phyloP scores from a whole-genome alignment of 2,329 filamentous ascomycete genomes.

The Pyrenophora graminea region DNA sequence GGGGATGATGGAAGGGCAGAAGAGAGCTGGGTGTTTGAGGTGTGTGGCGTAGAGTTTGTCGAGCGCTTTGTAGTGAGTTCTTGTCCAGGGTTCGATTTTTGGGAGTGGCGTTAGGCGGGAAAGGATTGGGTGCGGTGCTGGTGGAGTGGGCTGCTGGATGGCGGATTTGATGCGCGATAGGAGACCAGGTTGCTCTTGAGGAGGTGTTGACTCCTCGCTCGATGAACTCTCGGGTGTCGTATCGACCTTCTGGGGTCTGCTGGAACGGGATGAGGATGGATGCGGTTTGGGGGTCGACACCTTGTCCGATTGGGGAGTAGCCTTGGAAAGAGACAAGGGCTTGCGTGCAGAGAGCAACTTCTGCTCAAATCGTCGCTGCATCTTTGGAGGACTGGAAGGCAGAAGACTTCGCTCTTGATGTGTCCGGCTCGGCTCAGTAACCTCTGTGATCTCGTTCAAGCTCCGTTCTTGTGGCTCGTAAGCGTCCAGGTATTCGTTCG shows the following conservation, averaged over 20 bases:
- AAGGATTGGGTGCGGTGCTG: conserved; percentile 34
- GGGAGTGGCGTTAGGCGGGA: conserved; percentile 36
- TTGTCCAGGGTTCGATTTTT: conserved; percentile 46
- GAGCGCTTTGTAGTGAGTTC: conserved; percentile 47
- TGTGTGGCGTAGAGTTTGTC: conserved; percentile 42
- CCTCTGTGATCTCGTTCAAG: conserved; percentile 40
- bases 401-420: conserved; percentile 21
- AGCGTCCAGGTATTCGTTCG: conserved; percentile 40
- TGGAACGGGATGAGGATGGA: background rate
- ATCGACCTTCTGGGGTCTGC: conserved; percentile 2
- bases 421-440: conserved; percentile 41
- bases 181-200: conserved; percentile 1
- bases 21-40: conserved; percentile 38
- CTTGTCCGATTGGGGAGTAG: conserved; percentile 2
- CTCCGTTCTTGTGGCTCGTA: conserved; percentile 41
- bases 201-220: conserved; percentile 6
- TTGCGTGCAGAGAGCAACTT: conserved; percentile 25
- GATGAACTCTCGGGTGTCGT: conserved; percentile 1
- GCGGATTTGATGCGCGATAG: conserved; percentile 1
- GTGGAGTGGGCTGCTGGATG: conserved; percentile 6
- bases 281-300: background rate
- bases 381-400: conserved; percentile 30
- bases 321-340: conserved; percentile 16
- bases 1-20: conserved; percentile 31
- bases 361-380: conserved; percentile 20